Base-by-base conservation (phyloP, 768 basidiomycete genomes). In the Amanita exitialis region DNA sequence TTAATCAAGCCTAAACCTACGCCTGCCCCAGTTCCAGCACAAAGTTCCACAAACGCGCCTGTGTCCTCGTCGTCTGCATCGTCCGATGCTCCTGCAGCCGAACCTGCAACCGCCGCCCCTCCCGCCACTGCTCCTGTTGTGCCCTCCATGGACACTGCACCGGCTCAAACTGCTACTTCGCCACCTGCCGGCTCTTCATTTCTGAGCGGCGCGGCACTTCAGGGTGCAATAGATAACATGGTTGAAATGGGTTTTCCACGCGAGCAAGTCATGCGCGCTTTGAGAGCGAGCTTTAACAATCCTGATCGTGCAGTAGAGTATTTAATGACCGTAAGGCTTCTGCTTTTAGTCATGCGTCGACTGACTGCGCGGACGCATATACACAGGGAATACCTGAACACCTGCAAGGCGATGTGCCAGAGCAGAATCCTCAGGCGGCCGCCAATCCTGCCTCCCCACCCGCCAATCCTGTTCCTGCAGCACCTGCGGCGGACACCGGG, bases 251-350 rank as follows among this genome's bases (percentile, higher is more conserved):
- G 96, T 6, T 98, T 94, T 59, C 76, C 79, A 53, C 76, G 83
- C 35, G 92, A 93, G 3, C 80, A 90, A 60, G 90, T 97, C 37
- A 66, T 82, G 60, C 78, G 83, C 13, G 93, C 94, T 3, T 64
- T 99, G 64, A 76, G 91, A 53, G 96, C 94, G 23, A 93, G 90
- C 62, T 99, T 78, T 71, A 99, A 99, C 68, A 98, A 99, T 68
- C 89, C 96, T 6, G 93, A 98, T 59, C 79, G 96, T 27, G 96
- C 96, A 6, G 95, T 92, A n/a, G 96, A 99, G 65, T 99, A 99
- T 66, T 71, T 99, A 50, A 85, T 98, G 80, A 95, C 63, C 54
- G 95, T 94, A 58, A 57, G 85, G 69, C 10, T 30, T 37, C 10
- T 44, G 57, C 43, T 36, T 42, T 37, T 39, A 37, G 50, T 35